Base-by-base conservation (phyloP, 768 basidiomycete genomes). In the Neoboletus brunneissimus region DNA sequence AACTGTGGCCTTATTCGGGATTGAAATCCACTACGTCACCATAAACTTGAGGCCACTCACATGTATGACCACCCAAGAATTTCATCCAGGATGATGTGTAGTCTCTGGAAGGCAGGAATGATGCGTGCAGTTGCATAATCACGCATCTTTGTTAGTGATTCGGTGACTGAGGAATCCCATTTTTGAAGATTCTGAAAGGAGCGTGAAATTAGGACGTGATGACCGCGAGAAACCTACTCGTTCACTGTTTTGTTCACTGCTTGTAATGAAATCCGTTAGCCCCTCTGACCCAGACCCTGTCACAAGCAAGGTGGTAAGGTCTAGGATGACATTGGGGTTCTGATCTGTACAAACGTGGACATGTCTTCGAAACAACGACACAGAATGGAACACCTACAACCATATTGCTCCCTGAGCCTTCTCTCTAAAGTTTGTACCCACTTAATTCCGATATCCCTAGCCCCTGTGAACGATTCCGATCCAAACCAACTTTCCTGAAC, bases 171-270 rank as follows among this genome's bases (percentile, higher is more conserved):
- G 2, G 82, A 76, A 67, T 93, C 90, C 91, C 91, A 94, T 68
- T 90, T 91, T 67, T 86, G 85, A 54, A 93, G 77, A 46, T 85
- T 84, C 91, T 93, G 60, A 48, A 57, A 66, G 34, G 37, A 59
- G 43, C 41, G 55, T 73, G 54, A 72, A 64, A 34, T 57, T 56
- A 44, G 46, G 47, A n/a, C 45, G 29, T 12, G 49, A 54, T 43
- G 54, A 58, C 58, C 50, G 48, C 41, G 41, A 42, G 43, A 54
- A 38, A 68, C 75, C 62, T 73, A 91, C 91, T 68, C 91, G 78
- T 73, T 94, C 91, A 56, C 86, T 89, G 80, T 88, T 88, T 65
- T 87, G 85, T 63, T 91, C 89, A 20, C 82, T 82, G 57, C 88
- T 89, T 13, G 87, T 83, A 50, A 93, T 76, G 67, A 89, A 89